Evolutionary conservation across 495 filamentous ascomycete species (phyloP), one percentile per base, ranked within the genome.

Genomic region (Penicillium steckii): DNA sequence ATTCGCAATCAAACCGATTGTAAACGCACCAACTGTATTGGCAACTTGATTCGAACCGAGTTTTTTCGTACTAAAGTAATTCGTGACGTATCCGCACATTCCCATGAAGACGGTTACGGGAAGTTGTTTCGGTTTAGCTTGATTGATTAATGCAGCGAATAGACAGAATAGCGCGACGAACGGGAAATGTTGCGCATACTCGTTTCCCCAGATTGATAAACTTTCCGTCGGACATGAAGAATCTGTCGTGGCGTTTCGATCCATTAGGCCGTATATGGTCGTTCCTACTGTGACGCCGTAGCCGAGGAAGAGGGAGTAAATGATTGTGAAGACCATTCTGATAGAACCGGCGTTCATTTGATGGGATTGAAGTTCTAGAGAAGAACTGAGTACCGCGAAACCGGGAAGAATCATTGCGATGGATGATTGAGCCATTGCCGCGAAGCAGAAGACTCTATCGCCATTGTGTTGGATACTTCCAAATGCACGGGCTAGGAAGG

Each of bases 281-380:
- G 89, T 91, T n/a, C 92, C 92, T 37, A 97, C 88, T 3, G 92
- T 95, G 52, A 96, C 93, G 21, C 91, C 92, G 59, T 91, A 96
- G n/a, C 91, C 92, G 9, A 97, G 84, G 71, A 96, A 95, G 2
- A 96, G 78, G 1, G 91, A 91, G 68, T 96, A 96, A 52, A 96
- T 91, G 56, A 96, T 85, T 2, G 91, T 89, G 59, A 92, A 95
- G 6, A 97, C 89, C 83, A 96, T 86, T 22, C 92, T 86, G 25
- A 96, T 89, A 5, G 88, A 91, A 6, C 92, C 92, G 17, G 92
- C 90, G 8, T 95, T 85, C 52, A 97, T 84, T 52, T 86, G 84
- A 44, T 82, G 80, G 5, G 86, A 91, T 64, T 96, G 92, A 0
- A 97, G 77, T 61, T 97, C 92, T 8, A 97, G 78, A 50, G 81